Evolutionary conservation across 2,329 filamentous ascomycete species (phyloP).

Genomic region (Dactylonectria estremocensis): DNA sequence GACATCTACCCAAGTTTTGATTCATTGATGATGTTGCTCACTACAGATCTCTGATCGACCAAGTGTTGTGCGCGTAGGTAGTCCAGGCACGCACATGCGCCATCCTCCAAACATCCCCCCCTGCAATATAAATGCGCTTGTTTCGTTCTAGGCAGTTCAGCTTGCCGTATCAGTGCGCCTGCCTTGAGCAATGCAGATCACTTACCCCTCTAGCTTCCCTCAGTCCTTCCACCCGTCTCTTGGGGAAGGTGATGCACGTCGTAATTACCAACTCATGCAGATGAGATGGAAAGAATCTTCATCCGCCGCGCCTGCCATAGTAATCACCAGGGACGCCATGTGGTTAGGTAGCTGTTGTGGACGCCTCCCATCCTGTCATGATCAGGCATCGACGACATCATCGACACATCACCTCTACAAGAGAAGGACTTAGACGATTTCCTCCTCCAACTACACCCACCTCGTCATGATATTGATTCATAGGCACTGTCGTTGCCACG

Average conservation of each 20-base stretch:
- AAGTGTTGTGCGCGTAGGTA: neutral
- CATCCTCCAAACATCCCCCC: slow-evolving; percentile 14
- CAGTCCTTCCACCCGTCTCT: slow-evolving; percentile 11
- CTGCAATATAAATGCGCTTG: slow-evolving; percentile 10
- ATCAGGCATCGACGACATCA: neutral
- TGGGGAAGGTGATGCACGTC: slow-evolving; percentile 25
- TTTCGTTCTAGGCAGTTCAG: slow-evolving; percentile 10
- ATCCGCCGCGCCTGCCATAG: neutral
- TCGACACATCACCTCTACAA: neutral
- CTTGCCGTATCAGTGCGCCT: slow-evolving; percentile 2
- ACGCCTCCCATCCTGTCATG: neutral
- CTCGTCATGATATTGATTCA: slow-evolving; percentile 1
- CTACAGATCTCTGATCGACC: slow-evolving; percentile 13
- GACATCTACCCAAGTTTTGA: too few species aligned
- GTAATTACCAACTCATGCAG: neutral
- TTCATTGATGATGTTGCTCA: neutral
- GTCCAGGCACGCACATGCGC: slow-evolving; percentile 2
- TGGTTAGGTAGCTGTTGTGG: neutral
- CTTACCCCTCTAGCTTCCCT: slow-evolving; percentile 8
- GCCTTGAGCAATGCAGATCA: slow-evolving; percentile 21
- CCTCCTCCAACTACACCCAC: neutral
- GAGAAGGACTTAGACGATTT: neutral
- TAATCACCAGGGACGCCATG: neutral
- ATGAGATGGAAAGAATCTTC: slow-evolving; percentile 9
- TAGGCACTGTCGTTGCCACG: slow-evolving; percentile 6